These are phyloP conservation scores for Solanum sitiens DNA, from an alignment of 257 asterid species.

Conservation along the genomic window DNA sequence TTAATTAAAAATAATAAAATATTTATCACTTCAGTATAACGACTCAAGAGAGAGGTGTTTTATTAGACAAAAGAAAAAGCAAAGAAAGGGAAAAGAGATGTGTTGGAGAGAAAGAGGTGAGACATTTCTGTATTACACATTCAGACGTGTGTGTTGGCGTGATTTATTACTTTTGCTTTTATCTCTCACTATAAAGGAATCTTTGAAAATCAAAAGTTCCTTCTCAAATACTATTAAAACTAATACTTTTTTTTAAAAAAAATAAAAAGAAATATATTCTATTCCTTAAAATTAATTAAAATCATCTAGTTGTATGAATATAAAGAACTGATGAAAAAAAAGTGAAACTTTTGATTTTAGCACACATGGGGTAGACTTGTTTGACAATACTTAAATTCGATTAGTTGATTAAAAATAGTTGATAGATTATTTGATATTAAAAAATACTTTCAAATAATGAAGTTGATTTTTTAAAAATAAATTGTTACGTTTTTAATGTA, in stretches of 20 bases:
- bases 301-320: neutral
- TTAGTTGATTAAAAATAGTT: neutral
- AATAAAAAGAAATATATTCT: neutral
- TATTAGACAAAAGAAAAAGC: conserved; percentile 8
- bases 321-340: neutral
- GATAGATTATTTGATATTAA: neutral
- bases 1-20: neutral
- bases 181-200: conserved; percentile 39
- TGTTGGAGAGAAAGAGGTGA: neutral
- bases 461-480: neutral
- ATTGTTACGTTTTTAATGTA: neutral
- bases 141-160: conserved; percentile 28
- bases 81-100: conserved; percentile 49
- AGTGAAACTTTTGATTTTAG: conserved; percentile 1
- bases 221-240: neutral
- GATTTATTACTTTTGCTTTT: conserved; percentile 58
- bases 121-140: conserved; percentile 6
- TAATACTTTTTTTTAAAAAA: neutral
- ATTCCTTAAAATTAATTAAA: neutral
- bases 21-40: neutral
- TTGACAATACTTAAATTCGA: neutral
- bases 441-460: neutral
- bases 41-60: neutral
- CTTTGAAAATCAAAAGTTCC: conserved; percentile 47
- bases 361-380: neutral